These are phyloP conservation scores for Phoma sp. DNA, from an alignment of 2,329 filamentous ascomycete species.

Conservation along the genomic window DNA sequence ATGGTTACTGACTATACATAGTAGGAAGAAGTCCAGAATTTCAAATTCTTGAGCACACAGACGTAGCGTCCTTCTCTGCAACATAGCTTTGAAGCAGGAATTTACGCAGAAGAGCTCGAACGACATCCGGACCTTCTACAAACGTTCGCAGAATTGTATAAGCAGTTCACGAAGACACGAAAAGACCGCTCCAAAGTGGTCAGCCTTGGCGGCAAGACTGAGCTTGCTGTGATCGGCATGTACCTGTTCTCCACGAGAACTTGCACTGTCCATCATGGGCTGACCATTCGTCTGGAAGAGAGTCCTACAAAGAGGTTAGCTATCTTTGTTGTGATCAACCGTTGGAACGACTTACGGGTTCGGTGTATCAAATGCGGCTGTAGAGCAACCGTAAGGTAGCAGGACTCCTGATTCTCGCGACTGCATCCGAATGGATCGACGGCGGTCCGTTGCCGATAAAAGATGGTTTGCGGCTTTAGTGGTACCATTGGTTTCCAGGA, in stretches of 20 bases:
- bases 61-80: no score
- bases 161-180: conserved; percentile 43
- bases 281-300: conserved; percentile 45
- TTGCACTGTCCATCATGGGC: conserved; percentile 48
- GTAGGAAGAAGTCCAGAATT: no score
- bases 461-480: conserved; percentile 27
- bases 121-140: conserved; percentile 23
- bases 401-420: conserved; percentile 51
- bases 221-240: conserved; percentile 34
- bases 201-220: conserved; percentile 34
- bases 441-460: conserved; percentile 25
- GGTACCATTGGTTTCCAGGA: conserved; percentile 39
- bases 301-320: conserved; percentile 34
- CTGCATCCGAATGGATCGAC: conserved; percentile 11
- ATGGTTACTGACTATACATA: no score
- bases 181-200: conserved; percentile 51
- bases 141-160: conserved; percentile 35
- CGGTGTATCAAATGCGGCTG: conserved; percentile 42
- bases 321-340: neutral
- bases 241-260: conserved; percentile 50
- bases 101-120: conserved; percentile 43
- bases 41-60: no score
- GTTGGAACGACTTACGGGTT: conserved; percentile 49
- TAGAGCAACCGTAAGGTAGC: conserved; percentile 49
- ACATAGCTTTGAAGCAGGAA: conserved; percentile 4